phyloP scores from a whole-genome alignment of 208 protist species.

The Angomonas ambiguus region DNA sequence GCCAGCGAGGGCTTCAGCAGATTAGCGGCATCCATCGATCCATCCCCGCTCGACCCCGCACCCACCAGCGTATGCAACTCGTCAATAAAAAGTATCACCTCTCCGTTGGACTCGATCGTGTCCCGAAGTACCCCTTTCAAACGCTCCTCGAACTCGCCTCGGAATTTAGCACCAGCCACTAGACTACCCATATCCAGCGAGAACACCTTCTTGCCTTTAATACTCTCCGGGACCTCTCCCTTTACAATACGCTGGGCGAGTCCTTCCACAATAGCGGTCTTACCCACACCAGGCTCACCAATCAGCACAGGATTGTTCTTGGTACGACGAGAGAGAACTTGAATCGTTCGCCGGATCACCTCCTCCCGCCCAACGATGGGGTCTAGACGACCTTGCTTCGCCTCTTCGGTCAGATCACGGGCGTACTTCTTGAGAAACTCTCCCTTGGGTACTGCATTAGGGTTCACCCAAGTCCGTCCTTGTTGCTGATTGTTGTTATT shows the following conservation, averaged over 20 bases:
- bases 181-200: conserved; percentile 98
- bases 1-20: conserved; percentile 98
- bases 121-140: conserved; percentile 99
- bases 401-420: conserved; percentile 93
- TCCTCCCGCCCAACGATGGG: conserved; percentile 99
- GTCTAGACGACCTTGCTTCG: conserved; percentile 93
- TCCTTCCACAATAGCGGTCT: conserved; percentile 93
- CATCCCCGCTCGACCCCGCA: conserved; percentile 90
- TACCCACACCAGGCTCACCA: conserved; percentile 94
- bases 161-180: conserved; percentile 98
- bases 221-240: conserved; percentile 90
- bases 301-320: conserved; percentile 99
- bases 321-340: conserved; percentile 95
- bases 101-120: conserved; percentile 93
- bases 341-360: conserved; percentile 97
- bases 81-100: conserved; percentile 99
- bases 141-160: conserved; percentile 99
- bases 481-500: conserved; percentile 39
- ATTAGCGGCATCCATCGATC: conserved; percentile 98
- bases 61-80: conserved; percentile 99
- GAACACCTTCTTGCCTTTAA: conserved; percentile 82
- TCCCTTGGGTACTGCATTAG: conserved; percentile 78
- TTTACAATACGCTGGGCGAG: conserved; percentile 91
- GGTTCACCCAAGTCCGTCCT: conserved; percentile 82
- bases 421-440: conserved; percentile 96